Percentiles rank a stretch among this genome's conserved stretches.
phyloP scores from a whole-genome alignment of 768 basidiomycete genomes.

The Leccinum uliginosum region DNA sequence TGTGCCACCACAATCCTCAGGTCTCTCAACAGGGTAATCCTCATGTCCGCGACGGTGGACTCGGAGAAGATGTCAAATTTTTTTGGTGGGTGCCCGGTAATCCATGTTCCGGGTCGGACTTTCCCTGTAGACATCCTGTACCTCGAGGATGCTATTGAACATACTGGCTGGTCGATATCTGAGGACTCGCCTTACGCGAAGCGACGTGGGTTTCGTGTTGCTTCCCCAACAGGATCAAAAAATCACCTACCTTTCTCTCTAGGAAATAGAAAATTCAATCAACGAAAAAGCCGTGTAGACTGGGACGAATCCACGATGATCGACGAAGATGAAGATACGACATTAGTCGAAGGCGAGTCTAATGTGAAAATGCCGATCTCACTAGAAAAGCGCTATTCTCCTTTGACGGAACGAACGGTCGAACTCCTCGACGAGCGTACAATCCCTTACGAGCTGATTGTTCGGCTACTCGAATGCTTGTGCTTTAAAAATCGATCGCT shows the following conservation, averaged over 20 bases:
- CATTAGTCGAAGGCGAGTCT: constrained; percentile 17
- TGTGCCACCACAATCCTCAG: constrained; percentile 2
- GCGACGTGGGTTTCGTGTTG: constrained; percentile 45
- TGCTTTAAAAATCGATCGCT: constrained; percentile 64
- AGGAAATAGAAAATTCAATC: constrained; percentile 64
- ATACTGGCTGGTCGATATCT: constrained; percentile 70
- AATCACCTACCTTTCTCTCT: constrained; percentile 2
- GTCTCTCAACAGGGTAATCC: constrained; percentile 57
- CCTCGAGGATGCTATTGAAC: constrained; percentile 89
- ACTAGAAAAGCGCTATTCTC: constrained; percentile 77
- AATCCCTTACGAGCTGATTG: constrained; percentile 89
- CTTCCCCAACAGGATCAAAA: background rate
- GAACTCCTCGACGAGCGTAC: constrained; percentile 83
- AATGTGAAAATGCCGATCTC: constrained; percentile 35
- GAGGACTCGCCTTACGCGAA: constrained; percentile 80
- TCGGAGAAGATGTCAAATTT: constrained; percentile 84
- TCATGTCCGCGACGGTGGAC: constrained; percentile 97
- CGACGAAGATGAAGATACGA: constrained; percentile 65
- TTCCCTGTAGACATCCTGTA: constrained; percentile 86
- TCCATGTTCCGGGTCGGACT: constrained; percentile 90
- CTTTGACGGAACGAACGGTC: constrained; percentile 68
- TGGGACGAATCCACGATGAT: constrained; percentile 72
- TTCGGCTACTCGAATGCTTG: constrained; percentile 75
- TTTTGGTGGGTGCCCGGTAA: constrained; percentile 80
- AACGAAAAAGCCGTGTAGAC: constrained; percentile 58